Evolutionary conservation across 2,329 filamentous ascomycete genomes (phyloP).

Genomic region (Hypoxylon sp.): DNA sequence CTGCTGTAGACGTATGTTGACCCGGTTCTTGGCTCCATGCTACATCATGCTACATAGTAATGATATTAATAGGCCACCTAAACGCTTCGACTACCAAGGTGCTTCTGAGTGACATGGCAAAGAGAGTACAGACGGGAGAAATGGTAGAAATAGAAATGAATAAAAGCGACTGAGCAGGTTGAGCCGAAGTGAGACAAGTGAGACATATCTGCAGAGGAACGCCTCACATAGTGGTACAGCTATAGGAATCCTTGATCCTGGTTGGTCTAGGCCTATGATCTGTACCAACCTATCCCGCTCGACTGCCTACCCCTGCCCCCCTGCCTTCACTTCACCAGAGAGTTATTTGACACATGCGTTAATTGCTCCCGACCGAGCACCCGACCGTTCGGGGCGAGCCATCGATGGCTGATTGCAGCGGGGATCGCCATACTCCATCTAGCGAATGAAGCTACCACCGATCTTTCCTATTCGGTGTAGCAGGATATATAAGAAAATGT

Average conservation of each 20-base stretch:
- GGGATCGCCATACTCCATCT: conserved; percentile 21
- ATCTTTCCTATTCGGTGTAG: conserved; percentile 1
- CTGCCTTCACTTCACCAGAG: conserved; percentile 14
- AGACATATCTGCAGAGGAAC: not conserved
- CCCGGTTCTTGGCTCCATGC: conserved; percentile 27
- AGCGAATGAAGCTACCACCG: conserved; percentile 13
- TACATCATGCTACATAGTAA: no score
- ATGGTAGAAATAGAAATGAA: not conserved
- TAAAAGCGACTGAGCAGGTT: not conserved
- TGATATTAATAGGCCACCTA: conserved; percentile 2
- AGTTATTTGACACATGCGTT: conserved; percentile 32
- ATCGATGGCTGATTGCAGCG: conserved; percentile 13
- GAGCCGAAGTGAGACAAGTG: conserved; percentile 15
- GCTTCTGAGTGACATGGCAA: not conserved
- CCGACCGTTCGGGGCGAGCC: conserved; percentile 39
- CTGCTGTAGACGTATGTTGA: conserved; percentile 30
- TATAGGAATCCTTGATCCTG: no score
- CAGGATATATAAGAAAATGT: not conserved
- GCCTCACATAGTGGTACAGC: no score
- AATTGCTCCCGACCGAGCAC: conserved; percentile 32
- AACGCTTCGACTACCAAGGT: not conserved
- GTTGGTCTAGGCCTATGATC: conserved; percentile 28
- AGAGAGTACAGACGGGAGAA: not conserved
- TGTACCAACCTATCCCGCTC: conserved; percentile 22
- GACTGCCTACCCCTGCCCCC: not conserved